Evolutionary conservation across 2,329 filamentous ascomycete genomes (phyloP).

Genomic region (Trichoderma arundinaceum): DNA sequence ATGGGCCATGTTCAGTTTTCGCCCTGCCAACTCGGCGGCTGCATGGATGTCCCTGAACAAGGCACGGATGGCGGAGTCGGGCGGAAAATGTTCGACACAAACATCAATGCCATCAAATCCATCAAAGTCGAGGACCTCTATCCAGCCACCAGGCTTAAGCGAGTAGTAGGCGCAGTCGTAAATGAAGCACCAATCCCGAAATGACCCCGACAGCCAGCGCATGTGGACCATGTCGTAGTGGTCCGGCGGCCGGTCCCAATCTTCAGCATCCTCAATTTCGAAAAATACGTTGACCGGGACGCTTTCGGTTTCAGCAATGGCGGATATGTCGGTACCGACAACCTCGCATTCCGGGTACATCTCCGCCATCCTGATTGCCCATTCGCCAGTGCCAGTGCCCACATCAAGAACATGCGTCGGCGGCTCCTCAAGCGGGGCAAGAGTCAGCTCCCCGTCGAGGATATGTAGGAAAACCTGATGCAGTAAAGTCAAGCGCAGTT

Average conservation of each 20-base stretch:
- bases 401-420: slow-evolving; percentile 58
- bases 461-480: slow-evolving; percentile 67
- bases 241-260: slow-evolving; percentile 61
- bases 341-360: slow-evolving; percentile 60
- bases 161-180: slow-evolving; percentile 60
- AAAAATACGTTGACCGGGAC: slow-evolving; percentile 65
- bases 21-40: slow-evolving; percentile 53
- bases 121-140: slow-evolving; percentile 62
- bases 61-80: slow-evolving; percentile 52
- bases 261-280: slow-evolving; percentile 65
- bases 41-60: slow-evolving; percentile 50
- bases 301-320: slow-evolving; percentile 60
- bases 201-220: slow-evolving; percentile 61
- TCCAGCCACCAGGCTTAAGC: slow-evolving; percentile 62
- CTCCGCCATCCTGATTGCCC: slow-evolving; percentile 60
- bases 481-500: slow-evolving; percentile 65
- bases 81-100: slow-evolving; percentile 48
- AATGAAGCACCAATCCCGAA: slow-evolving; percentile 61
- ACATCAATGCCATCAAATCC: slow-evolving; percentile 46
- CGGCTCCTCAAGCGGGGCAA: slow-evolving; percentile 49
- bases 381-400: slow-evolving; percentile 63
- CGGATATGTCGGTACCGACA: slow-evolving; percentile 63
- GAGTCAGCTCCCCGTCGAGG: slow-evolving; percentile 53
- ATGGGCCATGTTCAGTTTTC: slow-evolving; percentile 53
- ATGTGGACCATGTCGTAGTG: slow-evolving; percentile 63